Conservation (phyloP, 352 stramenopile species). For the Pilasporangium apinafurcum region DNA sequence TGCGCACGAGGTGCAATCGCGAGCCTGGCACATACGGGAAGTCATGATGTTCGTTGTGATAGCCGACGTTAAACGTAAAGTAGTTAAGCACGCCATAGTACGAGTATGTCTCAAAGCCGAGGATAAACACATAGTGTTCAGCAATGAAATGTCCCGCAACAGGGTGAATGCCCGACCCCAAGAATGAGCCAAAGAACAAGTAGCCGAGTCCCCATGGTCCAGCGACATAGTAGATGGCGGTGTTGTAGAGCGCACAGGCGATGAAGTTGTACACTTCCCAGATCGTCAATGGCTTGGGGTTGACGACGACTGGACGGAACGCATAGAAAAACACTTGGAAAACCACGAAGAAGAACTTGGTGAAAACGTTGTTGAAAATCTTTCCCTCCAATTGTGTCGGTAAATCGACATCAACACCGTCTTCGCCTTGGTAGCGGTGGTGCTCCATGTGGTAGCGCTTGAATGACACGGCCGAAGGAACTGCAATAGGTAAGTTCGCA, state of each 20-base stretch:
- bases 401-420: conserved; percentile 93
- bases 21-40: conserved; percentile 91
- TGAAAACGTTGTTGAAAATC: conserved; percentile 81
- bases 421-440: conserved; percentile 94
- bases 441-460: conserved; percentile 98
- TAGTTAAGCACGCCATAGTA: conserved; percentile 98
- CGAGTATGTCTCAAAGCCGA: conserved; percentile 95
- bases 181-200: conserved; percentile 86
- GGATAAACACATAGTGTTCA: conserved; percentile 95
- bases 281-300: conserved; percentile 79
- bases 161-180: conserved; percentile 92
- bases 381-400: conserved; percentile 87
- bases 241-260: conserved; percentile 82
- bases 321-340: conserved; percentile 94
- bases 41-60: conserved; percentile 99
- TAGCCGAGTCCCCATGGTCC: conserved; percentile 87
- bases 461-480: conserved; percentile 92
- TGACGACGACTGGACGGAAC: conserved; percentile 89
- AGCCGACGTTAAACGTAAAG: conserved; percentile 96
- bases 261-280: conserved; percentile 89
- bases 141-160: conserved; percentile 97
- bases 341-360: conserved; percentile 91
- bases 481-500: conserved; percentile 90
- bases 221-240: conserved; percentile 68
- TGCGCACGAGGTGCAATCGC: conserved; percentile 86